Conservation (phyloP, 2,329 filamentous ascomycete species). For the Tolypocladium ovalisporum region DNA sequence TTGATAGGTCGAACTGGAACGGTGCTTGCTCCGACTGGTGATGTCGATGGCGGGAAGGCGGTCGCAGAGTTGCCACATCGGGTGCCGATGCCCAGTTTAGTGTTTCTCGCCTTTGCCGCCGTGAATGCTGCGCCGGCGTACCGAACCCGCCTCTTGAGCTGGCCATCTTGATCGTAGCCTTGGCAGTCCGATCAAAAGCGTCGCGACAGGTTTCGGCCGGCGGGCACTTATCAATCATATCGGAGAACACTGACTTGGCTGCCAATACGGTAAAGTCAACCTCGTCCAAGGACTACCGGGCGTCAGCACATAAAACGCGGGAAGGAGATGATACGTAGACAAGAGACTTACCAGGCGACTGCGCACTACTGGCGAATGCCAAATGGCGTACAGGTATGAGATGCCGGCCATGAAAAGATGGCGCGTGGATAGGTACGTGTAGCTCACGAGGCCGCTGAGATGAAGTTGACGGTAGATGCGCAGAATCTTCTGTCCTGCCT, state of each 20-base stretch:
- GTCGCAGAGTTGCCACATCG: conserved; percentile 12
- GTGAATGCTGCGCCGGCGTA: conserved; percentile 15
- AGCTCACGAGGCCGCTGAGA: conserved; percentile 80
- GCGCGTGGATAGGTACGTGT: conserved; percentile 90
- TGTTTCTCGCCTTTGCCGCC: conserved; percentile 14
- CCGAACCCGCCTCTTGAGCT: conserved; percentile 79
- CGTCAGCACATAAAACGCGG: not conserved
- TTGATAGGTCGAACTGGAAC: conserved; percentile 23
- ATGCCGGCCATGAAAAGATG: conserved; percentile 97
- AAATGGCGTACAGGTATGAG: conserved; percentile 92
- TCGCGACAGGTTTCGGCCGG: conserved; percentile 91
- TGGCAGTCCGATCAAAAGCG: conserved; percentile 89
- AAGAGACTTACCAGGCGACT: conserved; percentile 61
- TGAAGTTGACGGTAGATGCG: conserved; percentile 86
- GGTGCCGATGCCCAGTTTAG: conserved; percentile 18
- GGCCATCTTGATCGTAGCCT: conserved; percentile 92
- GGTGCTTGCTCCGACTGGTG: conserved; percentile 19
- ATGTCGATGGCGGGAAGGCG: conserved; percentile 12
- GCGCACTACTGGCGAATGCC: conserved; percentile 85
- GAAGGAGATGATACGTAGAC: not conserved
- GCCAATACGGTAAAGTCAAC: conserved; percentile 95
- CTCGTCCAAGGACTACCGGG: conserved; percentile 66
- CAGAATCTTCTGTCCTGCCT: conserved; percentile 86
- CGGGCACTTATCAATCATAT: conserved; percentile 88
- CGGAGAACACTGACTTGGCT: conserved; percentile 82